Evolutionary conservation across 805 yeast genomes (phyloP).

Genomic region (Priceomyces haplophilus): DNA sequence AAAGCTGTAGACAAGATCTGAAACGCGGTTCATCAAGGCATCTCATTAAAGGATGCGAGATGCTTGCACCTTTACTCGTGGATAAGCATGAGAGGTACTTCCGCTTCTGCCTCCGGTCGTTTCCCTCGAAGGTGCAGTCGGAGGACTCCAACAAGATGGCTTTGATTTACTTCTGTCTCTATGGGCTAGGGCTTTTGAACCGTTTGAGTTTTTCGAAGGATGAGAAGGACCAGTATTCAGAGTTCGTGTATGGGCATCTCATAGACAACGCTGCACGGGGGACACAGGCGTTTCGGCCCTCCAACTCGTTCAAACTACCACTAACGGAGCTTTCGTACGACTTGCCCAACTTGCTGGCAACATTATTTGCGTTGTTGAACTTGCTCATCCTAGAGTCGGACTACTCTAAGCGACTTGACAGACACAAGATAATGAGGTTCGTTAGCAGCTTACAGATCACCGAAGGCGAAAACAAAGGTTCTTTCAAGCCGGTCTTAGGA

Average conservation of each 20-base stretch:
- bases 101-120: constrained; percentile 47
- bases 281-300: constrained; percentile 53
- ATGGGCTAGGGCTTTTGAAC: constrained; percentile 53
- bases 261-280: constrained; percentile 32
- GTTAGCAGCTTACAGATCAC: constrained; percentile 56
- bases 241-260: constrained; percentile 49
- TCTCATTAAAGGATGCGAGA: no score
- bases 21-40: no score
- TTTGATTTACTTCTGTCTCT: constrained; percentile 65
- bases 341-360: constrained; percentile 66
- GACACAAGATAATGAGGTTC: constrained; percentile 53
- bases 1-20: no score
- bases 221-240: constrained; percentile 28
- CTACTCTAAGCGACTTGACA: constrained; percentile 26
- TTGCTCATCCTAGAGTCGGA: constrained; percentile 51
- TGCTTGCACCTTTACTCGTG: constrained; percentile 10
- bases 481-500: constrained; percentile 33
- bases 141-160: constrained; percentile 72
- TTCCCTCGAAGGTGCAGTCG: constrained; percentile 55
- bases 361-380: constrained; percentile 68
- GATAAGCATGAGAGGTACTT: constrained; percentile 45
- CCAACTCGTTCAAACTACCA: constrained; percentile 41
- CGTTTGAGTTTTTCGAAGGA: constrained; percentile 25
- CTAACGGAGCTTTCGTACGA: constrained; percentile 39
- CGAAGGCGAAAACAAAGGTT: constrained; percentile 27